phyloP scores from a whole-genome alignment of 2,329 filamentous ascomycete species.

The Aspergillus brunneoviolaceus region DNA sequence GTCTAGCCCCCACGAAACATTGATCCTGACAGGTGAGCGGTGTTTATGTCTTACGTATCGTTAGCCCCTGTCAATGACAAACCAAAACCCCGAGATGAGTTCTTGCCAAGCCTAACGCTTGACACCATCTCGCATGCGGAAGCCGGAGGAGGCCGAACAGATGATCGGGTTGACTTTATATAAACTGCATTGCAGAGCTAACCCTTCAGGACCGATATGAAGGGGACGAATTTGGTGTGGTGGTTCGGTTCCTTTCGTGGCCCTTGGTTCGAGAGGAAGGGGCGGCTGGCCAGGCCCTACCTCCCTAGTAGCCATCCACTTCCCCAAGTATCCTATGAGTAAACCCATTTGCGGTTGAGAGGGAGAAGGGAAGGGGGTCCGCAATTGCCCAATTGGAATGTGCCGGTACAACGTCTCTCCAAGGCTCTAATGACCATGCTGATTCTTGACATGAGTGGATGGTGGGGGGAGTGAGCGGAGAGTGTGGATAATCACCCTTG shows the following conservation, averaged over 20 bases:
- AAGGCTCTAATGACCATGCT: neutral
- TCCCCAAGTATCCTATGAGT: neutral
- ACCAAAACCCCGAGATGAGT: neutral
- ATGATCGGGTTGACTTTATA: neutral
- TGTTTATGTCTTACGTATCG: neutral
- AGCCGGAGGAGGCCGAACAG: neutral
- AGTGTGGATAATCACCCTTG: neutral
- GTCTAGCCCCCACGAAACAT: neutral
- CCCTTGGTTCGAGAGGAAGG: constrained; percentile 1
- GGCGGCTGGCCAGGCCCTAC: neutral
- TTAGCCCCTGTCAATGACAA: neutral
- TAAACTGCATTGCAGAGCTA: too few species aligned
- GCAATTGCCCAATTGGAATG: neutral
- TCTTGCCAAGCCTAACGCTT: neutral
- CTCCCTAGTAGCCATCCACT: too few species aligned
- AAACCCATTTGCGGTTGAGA: neutral
- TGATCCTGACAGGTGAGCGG: neutral
- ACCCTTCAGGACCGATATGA: too few species aligned
- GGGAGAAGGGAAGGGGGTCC: neutral
- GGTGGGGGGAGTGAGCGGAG: neutral
- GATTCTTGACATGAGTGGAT: neutral
- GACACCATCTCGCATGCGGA: neutral
- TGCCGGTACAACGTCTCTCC: neutral
- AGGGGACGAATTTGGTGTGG: neutral
- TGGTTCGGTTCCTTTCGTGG: constrained; percentile 2